A percentile compares a stretch with the other conserved stretches of the same genome.
Evolutionary conservation across 345 rosid genomes (phyloP).

Genomic region (Moringa oleifera): DNA sequence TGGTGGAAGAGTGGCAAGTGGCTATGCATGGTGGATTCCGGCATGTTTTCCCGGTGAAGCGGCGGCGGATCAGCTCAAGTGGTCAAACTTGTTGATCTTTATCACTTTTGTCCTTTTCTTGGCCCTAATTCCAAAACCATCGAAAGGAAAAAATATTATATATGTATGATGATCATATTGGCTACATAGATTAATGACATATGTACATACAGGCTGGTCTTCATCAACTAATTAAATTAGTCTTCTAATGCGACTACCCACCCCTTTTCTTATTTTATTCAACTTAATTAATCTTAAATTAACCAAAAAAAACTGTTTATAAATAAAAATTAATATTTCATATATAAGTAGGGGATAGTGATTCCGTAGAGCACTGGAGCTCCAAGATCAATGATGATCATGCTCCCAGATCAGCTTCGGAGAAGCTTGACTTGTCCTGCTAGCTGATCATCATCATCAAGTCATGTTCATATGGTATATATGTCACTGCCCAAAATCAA

Average conservation of each 20-base stretch:
- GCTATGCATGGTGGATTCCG: constrained; percentile 46
- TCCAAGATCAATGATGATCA: constrained; percentile 21
- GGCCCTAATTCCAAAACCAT: neutral
- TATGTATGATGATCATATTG: no score
- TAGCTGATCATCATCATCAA: constrained; percentile 13
- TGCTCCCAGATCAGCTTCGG: neutral
- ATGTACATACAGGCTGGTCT: neutral
- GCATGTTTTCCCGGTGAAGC: constrained; percentile 55
- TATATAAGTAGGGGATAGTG: constrained; percentile 1
- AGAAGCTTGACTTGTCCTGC: neutral
- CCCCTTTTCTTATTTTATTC: no score
- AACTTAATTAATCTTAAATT: no score
- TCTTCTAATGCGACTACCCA: neutral
- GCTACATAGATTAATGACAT: no score
- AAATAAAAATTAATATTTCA: no score
- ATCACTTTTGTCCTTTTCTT: constrained; percentile 6
- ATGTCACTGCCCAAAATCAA: constrained; percentile 12
- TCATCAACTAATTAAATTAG: neutral
- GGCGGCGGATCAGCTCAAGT: constrained; percentile 49
- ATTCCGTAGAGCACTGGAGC: constrained; percentile 7
- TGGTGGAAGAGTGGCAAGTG: constrained; percentile 57
- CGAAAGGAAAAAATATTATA: no score
- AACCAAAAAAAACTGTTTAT: no score
- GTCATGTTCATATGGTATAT: constrained; percentile 10
- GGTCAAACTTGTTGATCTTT: constrained; percentile 42